These are phyloP conservation scores for Nigrograna mackinnonii DNA, from an alignment of 2,329 filamentous ascomycete genomes.

Conservation along the genomic window DNA sequence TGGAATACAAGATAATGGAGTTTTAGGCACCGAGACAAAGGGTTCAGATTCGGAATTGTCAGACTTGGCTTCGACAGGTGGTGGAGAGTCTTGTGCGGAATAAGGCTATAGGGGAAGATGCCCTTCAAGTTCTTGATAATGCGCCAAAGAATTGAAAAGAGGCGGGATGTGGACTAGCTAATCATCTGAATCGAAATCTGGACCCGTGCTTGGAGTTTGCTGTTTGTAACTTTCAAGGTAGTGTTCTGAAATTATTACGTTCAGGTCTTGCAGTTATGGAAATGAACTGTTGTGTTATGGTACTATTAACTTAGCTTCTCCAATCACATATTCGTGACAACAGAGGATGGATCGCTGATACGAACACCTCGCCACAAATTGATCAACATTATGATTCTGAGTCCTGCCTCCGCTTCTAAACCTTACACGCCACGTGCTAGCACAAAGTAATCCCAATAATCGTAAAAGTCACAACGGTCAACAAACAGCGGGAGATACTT, in stretches of 20 bases:
- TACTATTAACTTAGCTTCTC: not conserved
- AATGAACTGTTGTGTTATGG: too few species aligned
- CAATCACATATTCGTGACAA: not conserved
- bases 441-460: not conserved
- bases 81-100: not conserved
- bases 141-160: not conserved
- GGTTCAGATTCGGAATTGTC: not conserved
- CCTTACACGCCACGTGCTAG: not conserved
- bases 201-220: too few species aligned
- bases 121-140: not conserved
- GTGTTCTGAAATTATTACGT: too few species aligned
- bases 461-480: not conserved
- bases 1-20: not conserved
- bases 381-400: not conserved
- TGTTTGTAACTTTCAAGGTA: too few species aligned
- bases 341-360: too few species aligned
- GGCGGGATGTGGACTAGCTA: constrained; percentile 5
- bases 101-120: not conserved
- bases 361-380: not conserved
- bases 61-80: not conserved
- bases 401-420: too few species aligned
- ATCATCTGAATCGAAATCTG: not conserved
- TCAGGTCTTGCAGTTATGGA: too few species aligned
- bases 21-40: not conserved
- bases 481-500: constrained; percentile 3